Evolutionary conservation across 2,329 filamentous ascomycete genomes (phyloP).

Genomic region (Remersonia thermophila): DNA sequence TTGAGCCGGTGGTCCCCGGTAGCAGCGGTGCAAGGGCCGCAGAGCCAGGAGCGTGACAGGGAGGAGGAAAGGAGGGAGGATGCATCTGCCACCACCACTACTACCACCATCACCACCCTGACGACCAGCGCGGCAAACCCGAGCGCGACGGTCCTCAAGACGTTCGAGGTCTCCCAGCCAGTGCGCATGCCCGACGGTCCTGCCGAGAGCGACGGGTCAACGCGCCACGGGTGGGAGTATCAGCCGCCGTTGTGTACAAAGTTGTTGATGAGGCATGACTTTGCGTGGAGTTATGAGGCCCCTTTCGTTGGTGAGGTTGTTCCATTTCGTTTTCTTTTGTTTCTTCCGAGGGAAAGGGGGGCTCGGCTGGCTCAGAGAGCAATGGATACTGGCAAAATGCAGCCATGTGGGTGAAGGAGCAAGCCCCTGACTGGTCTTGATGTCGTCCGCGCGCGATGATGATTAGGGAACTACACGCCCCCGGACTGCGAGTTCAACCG

Average conservation of each 20-base stretch:
- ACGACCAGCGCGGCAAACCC: conserved; percentile 17
- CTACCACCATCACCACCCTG: no score
- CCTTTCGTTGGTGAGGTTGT: conserved; percentile 56
- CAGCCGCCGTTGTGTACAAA: conserved; percentile 32
- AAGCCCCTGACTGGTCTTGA: not conserved
- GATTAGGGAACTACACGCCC: conserved; percentile 48
- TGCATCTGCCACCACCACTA: conserved; percentile 11
- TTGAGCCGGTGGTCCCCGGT: no score
- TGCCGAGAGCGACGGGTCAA: conserved; percentile 25
- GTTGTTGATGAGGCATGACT: conserved; percentile 57
- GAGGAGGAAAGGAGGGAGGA: conserved; percentile 1
- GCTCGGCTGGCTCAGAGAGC: no score
- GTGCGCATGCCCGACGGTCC: conserved; percentile 39
- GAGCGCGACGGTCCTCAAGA: conserved; percentile 36
- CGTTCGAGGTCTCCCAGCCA: conserved; percentile 58
- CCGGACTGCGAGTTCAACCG: conserved; percentile 60
- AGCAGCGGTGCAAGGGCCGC: no score
- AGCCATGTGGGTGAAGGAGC: no score
- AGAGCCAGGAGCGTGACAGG: conserved; percentile 1
- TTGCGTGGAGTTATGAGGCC: conserved; percentile 59
- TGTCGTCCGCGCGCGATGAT: not conserved
- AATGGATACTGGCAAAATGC: no score
- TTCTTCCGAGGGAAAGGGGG: not conserved
- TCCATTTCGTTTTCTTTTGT: no score
- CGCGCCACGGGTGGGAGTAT: conserved; percentile 17